These are phyloP conservation scores for Pterocarpus santalinus DNA, from an alignment of 306 rosid species.

Conservation along the genomic window DNA sequence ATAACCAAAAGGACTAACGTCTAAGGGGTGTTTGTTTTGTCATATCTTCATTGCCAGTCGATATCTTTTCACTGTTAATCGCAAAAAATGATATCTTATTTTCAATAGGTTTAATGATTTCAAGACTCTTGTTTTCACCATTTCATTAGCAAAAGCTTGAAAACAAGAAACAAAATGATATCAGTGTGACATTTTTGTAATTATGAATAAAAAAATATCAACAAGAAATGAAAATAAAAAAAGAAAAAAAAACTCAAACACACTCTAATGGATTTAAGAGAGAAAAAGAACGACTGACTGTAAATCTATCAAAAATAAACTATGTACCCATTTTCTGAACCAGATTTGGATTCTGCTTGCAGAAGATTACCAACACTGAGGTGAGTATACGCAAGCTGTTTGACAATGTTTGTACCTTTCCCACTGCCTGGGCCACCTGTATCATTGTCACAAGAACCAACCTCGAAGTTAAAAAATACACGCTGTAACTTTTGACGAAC, in stretches of 20 bases:
- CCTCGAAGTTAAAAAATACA: slow-evolving; percentile 25
- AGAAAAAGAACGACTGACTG: background rate
- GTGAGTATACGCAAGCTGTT: slow-evolving; percentile 83
- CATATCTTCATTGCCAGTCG: too few species aligned
- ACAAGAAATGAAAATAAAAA: too few species aligned
- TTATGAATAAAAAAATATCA: background rate
- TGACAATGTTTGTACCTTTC: slow-evolving; percentile 87
- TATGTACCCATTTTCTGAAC: slow-evolving; percentile 94
- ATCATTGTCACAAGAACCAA: slow-evolving; percentile 44
- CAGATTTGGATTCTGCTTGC: slow-evolving; percentile 93
- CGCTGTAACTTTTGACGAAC: background rate
- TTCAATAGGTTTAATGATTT: too few species aligned
- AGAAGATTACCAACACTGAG: slow-evolving; percentile 99
- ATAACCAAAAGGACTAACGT: too few species aligned
- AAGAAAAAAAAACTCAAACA: background rate
- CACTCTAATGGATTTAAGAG: background rate
- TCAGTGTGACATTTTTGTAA: background rate
- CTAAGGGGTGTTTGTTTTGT: too few species aligned
- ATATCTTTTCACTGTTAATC: too few species aligned
- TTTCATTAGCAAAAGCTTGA: too few species aligned
- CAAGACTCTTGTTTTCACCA: too few species aligned
- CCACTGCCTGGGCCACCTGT: slow-evolving; percentile 99
- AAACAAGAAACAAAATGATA: too few species aligned
- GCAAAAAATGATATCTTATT: too few species aligned
- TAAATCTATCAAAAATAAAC: slow-evolving; percentile 33